A percentile compares a stretch with the other conserved stretches of the same genome.
Evolutionary conservation across 176 grass and related monocot genomes (phyloP).

Genomic region (Oryza officinalis): DNA sequence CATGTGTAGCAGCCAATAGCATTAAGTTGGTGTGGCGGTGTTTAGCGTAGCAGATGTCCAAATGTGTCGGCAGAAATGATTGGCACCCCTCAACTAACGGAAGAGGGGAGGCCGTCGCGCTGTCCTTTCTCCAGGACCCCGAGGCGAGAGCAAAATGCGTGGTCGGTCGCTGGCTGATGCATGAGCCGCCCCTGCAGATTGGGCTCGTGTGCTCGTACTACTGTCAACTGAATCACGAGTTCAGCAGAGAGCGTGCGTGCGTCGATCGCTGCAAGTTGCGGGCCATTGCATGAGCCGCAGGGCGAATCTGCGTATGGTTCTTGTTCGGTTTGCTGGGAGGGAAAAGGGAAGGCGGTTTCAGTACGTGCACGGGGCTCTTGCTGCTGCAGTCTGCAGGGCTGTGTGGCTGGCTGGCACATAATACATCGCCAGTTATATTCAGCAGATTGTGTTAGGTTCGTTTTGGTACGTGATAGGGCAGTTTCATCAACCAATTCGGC

Average conservation of each 20-base stretch:
- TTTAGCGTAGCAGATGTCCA: conserved; percentile 41
- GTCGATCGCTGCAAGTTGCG: not conserved
- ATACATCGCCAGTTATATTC: not conserved
- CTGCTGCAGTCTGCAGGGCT: not conserved
- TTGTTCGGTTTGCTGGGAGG: not conserved
- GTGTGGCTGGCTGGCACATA: not conserved
- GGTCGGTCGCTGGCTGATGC: not conserved
- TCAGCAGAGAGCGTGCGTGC: not conserved
- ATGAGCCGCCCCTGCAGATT: not conserved
- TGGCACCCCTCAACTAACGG: conserved; percentile 52
- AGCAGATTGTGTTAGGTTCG: not conserved
- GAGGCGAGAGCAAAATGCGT: not conserved
- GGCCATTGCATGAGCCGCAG: not conserved
- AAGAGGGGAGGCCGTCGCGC: not conserved
- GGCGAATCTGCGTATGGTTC: not conserved
- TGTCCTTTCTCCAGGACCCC: conserved; percentile 7
- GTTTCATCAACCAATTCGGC: not conserved
- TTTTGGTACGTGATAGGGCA: not conserved
- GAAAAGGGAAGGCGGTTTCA: not conserved
- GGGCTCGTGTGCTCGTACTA: not conserved
- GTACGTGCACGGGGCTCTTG: not conserved
- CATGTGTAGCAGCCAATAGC: not conserved
- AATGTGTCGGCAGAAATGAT: conserved; percentile 51
- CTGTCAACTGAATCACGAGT: not conserved
- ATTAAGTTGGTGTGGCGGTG: not conserved